Evolutionary conservation across 2,329 filamentous ascomycete species (phyloP).

Genomic region (Sphaceloma murrayae): DNA sequence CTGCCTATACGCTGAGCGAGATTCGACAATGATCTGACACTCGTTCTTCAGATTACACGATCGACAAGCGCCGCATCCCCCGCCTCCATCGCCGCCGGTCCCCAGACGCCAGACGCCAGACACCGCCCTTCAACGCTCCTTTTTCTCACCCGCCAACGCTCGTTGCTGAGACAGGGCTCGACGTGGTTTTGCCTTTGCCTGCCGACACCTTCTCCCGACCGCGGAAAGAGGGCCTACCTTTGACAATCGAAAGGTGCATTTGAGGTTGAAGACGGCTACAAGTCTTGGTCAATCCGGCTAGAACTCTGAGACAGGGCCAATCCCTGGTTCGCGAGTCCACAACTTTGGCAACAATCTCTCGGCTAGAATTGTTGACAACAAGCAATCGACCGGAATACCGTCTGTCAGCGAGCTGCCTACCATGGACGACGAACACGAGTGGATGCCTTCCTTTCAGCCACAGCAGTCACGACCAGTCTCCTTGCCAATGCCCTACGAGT

Average conservation of each 20-base stretch:
- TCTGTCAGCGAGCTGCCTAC: background rate
- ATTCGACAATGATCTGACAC: background rate
- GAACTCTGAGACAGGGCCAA: constrained; percentile 7
- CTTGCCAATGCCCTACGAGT: constrained; percentile 19
- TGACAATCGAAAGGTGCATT: no score
- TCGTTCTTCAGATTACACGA: constrained; percentile 4
- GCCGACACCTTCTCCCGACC: no score
- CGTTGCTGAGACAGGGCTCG: constrained; percentile 17
- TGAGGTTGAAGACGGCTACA: no score
- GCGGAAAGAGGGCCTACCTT: no score
- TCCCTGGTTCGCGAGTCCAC: constrained; percentile 5
- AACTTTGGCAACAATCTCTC: constrained; percentile 9
- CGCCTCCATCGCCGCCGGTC: constrained; percentile 3
- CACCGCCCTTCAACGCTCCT: constrained; percentile 13
- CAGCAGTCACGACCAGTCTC: constrained; percentile 18
- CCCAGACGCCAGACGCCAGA: constrained; percentile 7
- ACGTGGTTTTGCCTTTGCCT: background rate
- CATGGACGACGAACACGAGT: constrained; percentile 19
- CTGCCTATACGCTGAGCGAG: no score
- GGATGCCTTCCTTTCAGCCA: constrained; percentile 18
- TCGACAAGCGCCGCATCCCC: background rate
- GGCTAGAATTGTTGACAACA: no score
- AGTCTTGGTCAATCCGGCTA: no score
- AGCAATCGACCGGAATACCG: no score
- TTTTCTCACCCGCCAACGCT: constrained; percentile 15